Evolutionary conservation across 768 basidiomycete species (phyloP).

Genomic region (Pholiota molesta): DNA sequence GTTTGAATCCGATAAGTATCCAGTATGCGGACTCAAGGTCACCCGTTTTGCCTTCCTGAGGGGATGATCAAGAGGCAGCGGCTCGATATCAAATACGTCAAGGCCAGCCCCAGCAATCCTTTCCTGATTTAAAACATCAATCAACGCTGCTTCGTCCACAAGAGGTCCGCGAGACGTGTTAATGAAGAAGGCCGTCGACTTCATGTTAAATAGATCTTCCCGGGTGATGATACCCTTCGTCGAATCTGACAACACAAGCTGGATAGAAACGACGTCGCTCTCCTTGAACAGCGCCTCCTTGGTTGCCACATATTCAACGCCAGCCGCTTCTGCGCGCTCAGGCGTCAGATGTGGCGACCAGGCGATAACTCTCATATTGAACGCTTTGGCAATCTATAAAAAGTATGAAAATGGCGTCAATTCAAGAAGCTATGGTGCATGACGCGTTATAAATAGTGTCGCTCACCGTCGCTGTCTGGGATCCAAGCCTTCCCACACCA

Average conservation of each 20-base stretch:
- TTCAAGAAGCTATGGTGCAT: not conserved
- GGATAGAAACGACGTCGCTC: slow-evolving; percentile 65
- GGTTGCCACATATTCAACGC: slow-evolving; percentile 48
- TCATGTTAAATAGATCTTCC: slow-evolving; percentile 55
- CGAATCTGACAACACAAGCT: slow-evolving; percentile 55
- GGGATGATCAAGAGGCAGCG: slow-evolving; percentile 60
- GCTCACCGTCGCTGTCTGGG: slow-evolving; percentile 48
- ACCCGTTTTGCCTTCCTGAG: slow-evolving; percentile 54
- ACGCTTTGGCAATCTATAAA: slow-evolving; percentile 58
- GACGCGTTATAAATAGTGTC: not conserved
- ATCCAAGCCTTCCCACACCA: slow-evolving; percentile 63
- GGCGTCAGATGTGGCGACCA: slow-evolving; percentile 70
- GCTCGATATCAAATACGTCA: slow-evolving; percentile 70
- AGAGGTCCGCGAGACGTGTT: slow-evolving; percentile 72
- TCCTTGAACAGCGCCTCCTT: slow-evolving; percentile 56
- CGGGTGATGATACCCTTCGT: slow-evolving; percentile 52
- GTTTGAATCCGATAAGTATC: slow-evolving; percentile 54
- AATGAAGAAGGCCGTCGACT: slow-evolving; percentile 58
- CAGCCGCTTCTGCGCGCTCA: slow-evolving; percentile 54
- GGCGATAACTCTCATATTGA: slow-evolving; percentile 59
- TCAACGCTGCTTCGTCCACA: slow-evolving; percentile 59
- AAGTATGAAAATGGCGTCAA: slow-evolving; percentile 4
- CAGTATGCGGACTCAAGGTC: slow-evolving; percentile 63
- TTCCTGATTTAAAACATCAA: slow-evolving; percentile 47
- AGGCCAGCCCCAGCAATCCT: slow-evolving; percentile 61